Evolutionary conservation across 148 eudicot species (phyloP), one percentile per base, ranked within the genome.

Genomic region (Euryodendron excelsum): DNA sequence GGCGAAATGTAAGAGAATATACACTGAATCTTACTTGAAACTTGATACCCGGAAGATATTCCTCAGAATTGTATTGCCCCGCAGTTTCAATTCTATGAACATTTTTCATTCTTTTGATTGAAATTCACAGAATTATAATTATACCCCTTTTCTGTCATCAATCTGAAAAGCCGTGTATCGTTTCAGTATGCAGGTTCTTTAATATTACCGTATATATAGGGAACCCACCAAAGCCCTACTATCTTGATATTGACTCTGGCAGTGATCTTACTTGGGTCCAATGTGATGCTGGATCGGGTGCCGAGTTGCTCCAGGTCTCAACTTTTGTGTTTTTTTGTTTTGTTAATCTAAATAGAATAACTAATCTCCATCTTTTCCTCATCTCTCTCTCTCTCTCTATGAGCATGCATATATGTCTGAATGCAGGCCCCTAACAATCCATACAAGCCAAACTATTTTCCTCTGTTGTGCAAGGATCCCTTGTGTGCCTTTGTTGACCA

Each of bases 261-360:
- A 78, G 80, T 48, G 9, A 69, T 66, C 48, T 78, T 27, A 69
- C 80, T 4, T 78, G 84, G 84, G 65, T 81, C 17, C 84, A 81
- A 73, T 81, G 84, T 45, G 59, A 15, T 5, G 58, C 71, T 56
- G 81, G 61, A 45, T 52, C 53, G 15, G 2, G 9, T 23, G 30
- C 71, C 39, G 61, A 79, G 63, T 72, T 79, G 63, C 50, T 61
- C 55, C 62, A 72, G 77, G 77, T 72, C 72, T 33, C 3, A 11
- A 56, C 17, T 36, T 17, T 12, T 27, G 5, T n/a, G n/a, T n/a
- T n/a, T n/a, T n/a, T n/a, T 31, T 5, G 15, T n/a, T n/a, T 14
- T 50, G n/a, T 31, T 9, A 50, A 50, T 52, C 12, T 72, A 60
- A 60, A 27, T 60, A 60, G 1, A 39, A 28, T 11, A 28, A 70